Conservation (phyloP, 805 yeast genomes). For the Wickerhamiella brachini region DNA sequence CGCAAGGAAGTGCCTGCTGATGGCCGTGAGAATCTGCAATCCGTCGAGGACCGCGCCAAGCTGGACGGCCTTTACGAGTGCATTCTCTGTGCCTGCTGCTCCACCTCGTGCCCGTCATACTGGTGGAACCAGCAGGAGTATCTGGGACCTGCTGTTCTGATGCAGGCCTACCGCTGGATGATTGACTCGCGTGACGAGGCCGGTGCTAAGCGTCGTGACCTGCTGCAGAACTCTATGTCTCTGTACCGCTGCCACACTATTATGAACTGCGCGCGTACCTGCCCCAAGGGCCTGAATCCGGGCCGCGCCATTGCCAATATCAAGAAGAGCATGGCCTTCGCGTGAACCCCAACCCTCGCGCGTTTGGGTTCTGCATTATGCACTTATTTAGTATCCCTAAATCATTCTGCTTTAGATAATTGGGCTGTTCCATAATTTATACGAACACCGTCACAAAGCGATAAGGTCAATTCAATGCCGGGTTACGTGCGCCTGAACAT, state of each 20-base stretch:
- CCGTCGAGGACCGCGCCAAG: slow-evolving; percentile 85
- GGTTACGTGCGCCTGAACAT: not conserved
- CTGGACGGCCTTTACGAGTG: slow-evolving; percentile 96
- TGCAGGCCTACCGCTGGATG: slow-evolving; percentile 99
- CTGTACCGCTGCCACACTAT: slow-evolving; percentile 98
- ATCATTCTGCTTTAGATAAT: not conserved
- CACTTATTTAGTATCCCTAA: not conserved
- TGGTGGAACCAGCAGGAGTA: slow-evolving; percentile 99
- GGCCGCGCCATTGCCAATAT: slow-evolving; percentile 95
- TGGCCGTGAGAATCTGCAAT: slow-evolving; percentile 86
- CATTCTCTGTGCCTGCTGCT: slow-evolving; percentile 96
- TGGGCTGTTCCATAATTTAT: not conserved
- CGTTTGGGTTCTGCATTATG: not conserved
- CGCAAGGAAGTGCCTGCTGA: slow-evolving; percentile 67
- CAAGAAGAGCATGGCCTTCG: slow-evolving; percentile 78
- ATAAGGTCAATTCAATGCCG: too few relatives aligned
- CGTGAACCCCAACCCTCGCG: slow-evolving; percentile 4
- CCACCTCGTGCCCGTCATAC: slow-evolving; percentile 97
- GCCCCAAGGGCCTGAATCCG: slow-evolving; percentile 98
- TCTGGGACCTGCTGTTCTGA: slow-evolving; percentile 94
- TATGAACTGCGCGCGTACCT: slow-evolving; percentile 95
- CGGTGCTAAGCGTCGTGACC: slow-evolving; percentile 59
- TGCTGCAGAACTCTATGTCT: slow-evolving; percentile 94
- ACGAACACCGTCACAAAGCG: not conserved
- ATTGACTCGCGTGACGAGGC: slow-evolving; percentile 95